Conservation (phyloP, 345 rosid species). For the Citrus unshiu region DNA sequence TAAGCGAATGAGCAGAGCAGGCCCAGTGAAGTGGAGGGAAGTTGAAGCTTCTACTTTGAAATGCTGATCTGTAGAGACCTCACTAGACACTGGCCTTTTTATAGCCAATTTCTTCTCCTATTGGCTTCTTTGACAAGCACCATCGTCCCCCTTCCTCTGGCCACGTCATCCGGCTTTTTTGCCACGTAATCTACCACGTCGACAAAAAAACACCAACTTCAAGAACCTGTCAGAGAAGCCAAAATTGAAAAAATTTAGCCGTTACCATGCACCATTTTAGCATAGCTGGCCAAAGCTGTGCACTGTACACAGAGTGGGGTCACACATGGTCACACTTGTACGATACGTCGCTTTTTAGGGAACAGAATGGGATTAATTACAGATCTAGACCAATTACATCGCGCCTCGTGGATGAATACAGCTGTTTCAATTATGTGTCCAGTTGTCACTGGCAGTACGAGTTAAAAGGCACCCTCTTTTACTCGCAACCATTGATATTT, state of each 20-base stretch:
- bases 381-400: not conserved
- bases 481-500: slow-evolving; percentile 12
- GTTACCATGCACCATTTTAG: slow-evolving; percentile 23
- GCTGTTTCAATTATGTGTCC: slow-evolving; percentile 37
- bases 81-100: slow-evolving; percentile 9
- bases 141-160: not conserved
- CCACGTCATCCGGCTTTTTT: slow-evolving; percentile 11
- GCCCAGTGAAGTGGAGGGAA: not conserved
- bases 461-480: slow-evolving; percentile 21
- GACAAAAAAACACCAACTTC: not conserved
- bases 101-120: slow-evolving; percentile 28
- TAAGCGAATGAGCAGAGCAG: not conserved
- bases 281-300: slow-evolving; percentile 37
- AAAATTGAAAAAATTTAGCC: slow-evolving; percentile 38
- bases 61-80: not conserved
- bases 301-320: slow-evolving; percentile 8
- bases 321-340: not conserved
- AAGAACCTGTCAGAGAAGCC: not conserved
- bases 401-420: slow-evolving; percentile 13
- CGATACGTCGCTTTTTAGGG: slow-evolving; percentile 15
- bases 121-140: slow-evolving; percentile 29
- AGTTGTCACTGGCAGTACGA: slow-evolving; percentile 39
- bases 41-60: slow-evolving; percentile 6
- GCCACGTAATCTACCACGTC: slow-evolving; percentile 48
- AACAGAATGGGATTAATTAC: not conserved